Evolutionary conservation across 441 rosid genomes (phyloP), one percentile per base, ranked within the genome.

Genomic region (Bruguiera hainesii): DNA sequence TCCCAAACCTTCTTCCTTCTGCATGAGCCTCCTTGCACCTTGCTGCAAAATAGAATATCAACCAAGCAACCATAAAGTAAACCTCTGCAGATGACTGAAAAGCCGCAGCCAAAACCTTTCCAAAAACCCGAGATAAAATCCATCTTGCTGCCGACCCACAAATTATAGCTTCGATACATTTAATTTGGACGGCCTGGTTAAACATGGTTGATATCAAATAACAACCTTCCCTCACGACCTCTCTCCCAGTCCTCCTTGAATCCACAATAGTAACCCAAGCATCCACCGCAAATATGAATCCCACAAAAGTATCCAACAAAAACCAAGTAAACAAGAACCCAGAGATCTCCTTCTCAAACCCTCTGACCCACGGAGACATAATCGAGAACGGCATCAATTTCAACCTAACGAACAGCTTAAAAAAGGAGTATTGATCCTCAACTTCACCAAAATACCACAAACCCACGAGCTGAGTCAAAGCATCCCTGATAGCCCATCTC

Each of bases 401-500:
- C 71, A 94, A 75, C 83, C 97, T 84, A 65, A 94, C 82, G 76
- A 94, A 89, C 3, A 94, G 79, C 87, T 88, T 87, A 46, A 94
- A 89, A 77, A 91, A 91, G 1, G 97, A 86, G 81, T 78, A 88
- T 58, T 89, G 98, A 82, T 92, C 97, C 75, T 90, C 86, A 61
- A 90, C 82, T 59, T 89, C 93, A 19, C 97, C 92, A 57, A 95
- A 92, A 68, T 81, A 89, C 97, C 97, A 95, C 71, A 90, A 72
- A 6, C 98, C 99, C 1, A 90, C 79, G 64, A 95, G 83, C 89
- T 89, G 99, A 26, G 95, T 89, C 72, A 92, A 66, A 1, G 96
- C 96, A 73, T 96, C 99, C 71, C 96, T 83, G 62, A 92, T 89
- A 0, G 98, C 98, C 98, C 98, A 90, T 67, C 88, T 80, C 91